Base-by-base conservation (phyloP, 805 yeast species). In the Nakazawaea molendinolei region DNA sequence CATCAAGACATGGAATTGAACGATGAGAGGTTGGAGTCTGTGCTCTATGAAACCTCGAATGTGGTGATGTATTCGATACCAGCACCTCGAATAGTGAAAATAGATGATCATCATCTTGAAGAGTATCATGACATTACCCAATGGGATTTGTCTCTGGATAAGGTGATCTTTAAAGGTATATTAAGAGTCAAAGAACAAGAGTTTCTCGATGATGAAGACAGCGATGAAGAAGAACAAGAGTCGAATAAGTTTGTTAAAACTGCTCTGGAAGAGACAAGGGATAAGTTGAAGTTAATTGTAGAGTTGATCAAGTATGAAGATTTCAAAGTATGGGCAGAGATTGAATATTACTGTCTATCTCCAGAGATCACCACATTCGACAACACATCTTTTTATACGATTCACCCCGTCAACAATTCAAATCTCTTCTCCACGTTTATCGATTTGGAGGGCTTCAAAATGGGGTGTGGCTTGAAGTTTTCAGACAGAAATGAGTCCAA, bases 391-490 rank as follows among this genome's bases (percentile, higher is more conserved):
- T 38, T 33, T 20, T 33, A 29, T 16, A 23, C 34, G 9, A 33
- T 38, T 5, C 41, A 38, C 20, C 38, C 34, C 1, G 41, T 38
- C 5, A 23, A 22, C 8, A 29, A 38, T 29, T 33, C 37, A 6
- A 23, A 12, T 19, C 18, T 29, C 18, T 38, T 22, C 21, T 33
- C 37, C 8, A 33, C 31, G 5, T 28, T 24, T 25, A 9, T 30
- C 10, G 25, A 28, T 19, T 5, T 21, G 9, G 37, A 33, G 3
- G 23, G 16, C 18, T 25, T 31, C 7, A 33, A 26, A 9, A 25
- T 38, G 23, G 41, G 41, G 8, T 33, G 29, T 13, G 41, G 41
- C 18, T 29, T 38, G 29, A 33, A 38, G 25, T 38, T 38, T 21
- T 31, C 41, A 4, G 25, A 38, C 17, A 28, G 37, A 25, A 19